Conservation (phyloP, 306 rosid genomes). For the Malus orientalis region DNA sequence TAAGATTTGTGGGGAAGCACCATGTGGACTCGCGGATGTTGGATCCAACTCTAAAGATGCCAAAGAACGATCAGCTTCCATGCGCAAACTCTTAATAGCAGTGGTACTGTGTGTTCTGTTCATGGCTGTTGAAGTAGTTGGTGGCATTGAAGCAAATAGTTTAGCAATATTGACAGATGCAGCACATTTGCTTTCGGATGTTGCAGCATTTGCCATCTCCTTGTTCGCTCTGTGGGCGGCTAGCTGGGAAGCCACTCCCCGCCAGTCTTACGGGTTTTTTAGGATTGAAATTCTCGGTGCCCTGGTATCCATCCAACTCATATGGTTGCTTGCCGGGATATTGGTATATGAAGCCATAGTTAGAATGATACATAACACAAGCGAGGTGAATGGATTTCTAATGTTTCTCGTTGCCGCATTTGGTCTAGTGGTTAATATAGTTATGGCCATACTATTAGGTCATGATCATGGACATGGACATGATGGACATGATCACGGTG, state of each 20-base stretch:
- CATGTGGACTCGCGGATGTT: constrained; percentile 63
- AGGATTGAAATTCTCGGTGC: constrained; percentile 80
- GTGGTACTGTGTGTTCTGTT: constrained; percentile 61
- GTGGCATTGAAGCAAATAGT: constrained; percentile 77
- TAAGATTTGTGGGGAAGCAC: constrained; percentile 66
- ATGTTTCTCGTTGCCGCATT: constrained; percentile 62
- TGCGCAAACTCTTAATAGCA: constrained; percentile 61
- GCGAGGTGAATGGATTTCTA: constrained; percentile 48
- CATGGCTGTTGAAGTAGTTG: constrained; percentile 60
- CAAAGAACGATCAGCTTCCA: constrained; percentile 50
- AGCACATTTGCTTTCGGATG: constrained; percentile 75
- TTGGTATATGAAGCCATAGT: constrained; percentile 67
- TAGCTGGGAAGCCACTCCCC: constrained; percentile 79
- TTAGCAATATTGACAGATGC: constrained; percentile 79
- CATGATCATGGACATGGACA: constrained; percentile 60
- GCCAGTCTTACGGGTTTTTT: constrained; percentile 72
- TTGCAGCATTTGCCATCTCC: constrained; percentile 77
- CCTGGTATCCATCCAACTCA: constrained; percentile 65
- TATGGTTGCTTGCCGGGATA: constrained; percentile 74
- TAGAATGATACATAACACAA: constrained; percentile 35
- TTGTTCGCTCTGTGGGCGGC: constrained; percentile 75
- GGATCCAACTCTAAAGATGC: constrained; percentile 52
- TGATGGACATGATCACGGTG: constrained; percentile 22
- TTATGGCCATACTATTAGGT: constrained; percentile 62
- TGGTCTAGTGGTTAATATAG: constrained; percentile 62